Base-by-base conservation (phyloP, 116 monocot species). In the Zostera marina region DNA sequence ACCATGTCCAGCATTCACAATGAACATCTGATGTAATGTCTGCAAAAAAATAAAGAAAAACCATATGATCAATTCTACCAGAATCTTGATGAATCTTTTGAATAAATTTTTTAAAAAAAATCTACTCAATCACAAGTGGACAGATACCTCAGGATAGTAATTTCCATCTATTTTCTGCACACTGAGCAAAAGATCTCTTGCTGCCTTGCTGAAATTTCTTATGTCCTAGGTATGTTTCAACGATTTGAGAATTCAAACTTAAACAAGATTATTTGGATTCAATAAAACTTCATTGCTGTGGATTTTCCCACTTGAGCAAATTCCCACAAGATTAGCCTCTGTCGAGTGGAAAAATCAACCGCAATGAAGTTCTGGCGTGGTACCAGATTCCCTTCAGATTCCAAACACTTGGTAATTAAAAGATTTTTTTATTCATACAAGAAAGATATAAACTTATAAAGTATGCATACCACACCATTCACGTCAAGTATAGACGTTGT, bases 1-100 rank as follows among this genome's bases (percentile, higher is more conserved):
- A 14, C 70, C 70, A 22, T 56, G 70, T 7, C 70, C 70, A 54
- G 70, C 70, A 70, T 70, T 70, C 19, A 70, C 70, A 39, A 70
- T 63, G 42, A 63, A 84, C 84, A 84, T 84, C 60, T 79, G 79
- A 71, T 84, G 76, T 42, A 84, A 58, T 15, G 84, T 79, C 79
- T 84, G 70, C 44, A 68, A 42, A 32, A 32, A 32, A 32, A 32
- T 32, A 5, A 32, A 32, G 32, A 32, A 32, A 32, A 32, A 32
- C 32, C n/a, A n/a, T n/a, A n/a, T 16, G 10, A 48, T 13, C 45
- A 20, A 9, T 42, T 65, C 19, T 3, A 14, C 47, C 3, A 42
- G 19, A 14, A 38, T n/a, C 59, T 12, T 42, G 16, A 6, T 8
- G 20, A 21, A 9, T 8, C 49, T 32, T 51, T 8, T 51, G 19